Base-by-base conservation (phyloP, 1,139 yeast genomes). In the Protomyces arabidopsidicola region DNA sequence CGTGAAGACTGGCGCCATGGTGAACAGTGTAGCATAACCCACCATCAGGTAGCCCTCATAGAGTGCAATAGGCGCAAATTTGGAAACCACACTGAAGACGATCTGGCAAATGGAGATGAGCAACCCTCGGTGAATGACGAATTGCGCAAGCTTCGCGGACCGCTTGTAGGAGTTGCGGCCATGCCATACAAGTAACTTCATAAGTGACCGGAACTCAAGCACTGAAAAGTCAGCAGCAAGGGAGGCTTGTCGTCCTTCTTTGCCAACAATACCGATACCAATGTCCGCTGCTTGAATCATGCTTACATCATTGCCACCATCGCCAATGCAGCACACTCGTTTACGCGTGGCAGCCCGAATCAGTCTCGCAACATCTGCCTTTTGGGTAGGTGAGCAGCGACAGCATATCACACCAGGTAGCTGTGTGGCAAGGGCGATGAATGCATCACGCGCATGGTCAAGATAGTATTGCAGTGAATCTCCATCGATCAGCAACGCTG, bases 241-340 rank as follows among this genome's bases (percentile, higher is more conserved):
- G 0, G 97, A 90, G 0, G 98, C 98, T 74, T 95, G 99, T 69
- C 87, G 87, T 35, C 99, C 99, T 75, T 95, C 99, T 73, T 95
- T 95, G 51, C 99, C 99, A 31, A 93, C 98, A 70, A 95, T 93
- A 63, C 99, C 99, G 50, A 95, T 96, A 65, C 99, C 99, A 10
- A 95, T 97, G 77, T 95, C 97, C 0, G 99, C 98, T 70, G 95
- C 88, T 76, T 93, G 98, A 70, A 95, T 95, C 99, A 95, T 95
- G 71, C 96, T 88, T 45, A 95, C 99, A 75, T 95, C 99, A 72
- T 95, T 95, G 70, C 99, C 99, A 69, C 99, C 99, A 75, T 95
- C 99, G 60, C 99, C 99, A 70, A 95, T 95, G 73, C 98, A 93
- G 70, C 98, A 91, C 2, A 91, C 97, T 62, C 98, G 79, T 72